Evolutionary conservation across 1,284 basidiomycete species (phyloP).

Genomic region (Malassezia cuniculi): DNA sequence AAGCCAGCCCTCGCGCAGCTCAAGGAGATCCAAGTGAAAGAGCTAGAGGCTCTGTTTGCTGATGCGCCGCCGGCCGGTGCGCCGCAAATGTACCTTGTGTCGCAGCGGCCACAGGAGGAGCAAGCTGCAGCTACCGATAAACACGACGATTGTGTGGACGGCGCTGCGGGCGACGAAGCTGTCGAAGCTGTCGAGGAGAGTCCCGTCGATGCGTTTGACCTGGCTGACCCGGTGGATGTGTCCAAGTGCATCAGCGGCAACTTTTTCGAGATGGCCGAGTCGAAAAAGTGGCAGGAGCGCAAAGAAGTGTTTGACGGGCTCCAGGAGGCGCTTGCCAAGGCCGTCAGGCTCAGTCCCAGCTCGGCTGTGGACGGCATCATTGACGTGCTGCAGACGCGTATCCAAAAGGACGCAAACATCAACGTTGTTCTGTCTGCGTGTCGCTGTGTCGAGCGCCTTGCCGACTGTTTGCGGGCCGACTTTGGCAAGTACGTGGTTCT

Average conservation of each 20-base stretch:
- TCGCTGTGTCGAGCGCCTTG: slow-evolving; percentile 70
- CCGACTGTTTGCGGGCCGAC: slow-evolving; percentile 58
- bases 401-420: slow-evolving; percentile 84
- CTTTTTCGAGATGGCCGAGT: slow-evolving; percentile 55
- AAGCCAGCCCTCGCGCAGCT: slow-evolving; percentile 77
- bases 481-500: slow-evolving; percentile 66
- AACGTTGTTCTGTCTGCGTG: slow-evolving; percentile 86
- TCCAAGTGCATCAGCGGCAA: slow-evolving; percentile 54
- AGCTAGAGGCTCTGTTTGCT: slow-evolving; percentile 81
- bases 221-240: slow-evolving; percentile 74
- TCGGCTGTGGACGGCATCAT: slow-evolving; percentile 59
- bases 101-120: slow-evolving; percentile 50
- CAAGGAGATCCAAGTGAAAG: slow-evolving; percentile 96
- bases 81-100: slow-evolving; percentile 66
- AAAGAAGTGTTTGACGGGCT: slow-evolving; percentile 73
- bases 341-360: slow-evolving; percentile 62
- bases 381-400: slow-evolving; percentile 64
- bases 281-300: slow-evolving; percentile 96
- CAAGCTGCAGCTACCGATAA: slow-evolving; percentile 15
- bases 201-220: slow-evolving; percentile 61
- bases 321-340: slow-evolving; percentile 57
- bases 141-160: slow-evolving; percentile 7
- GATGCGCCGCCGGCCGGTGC: slow-evolving; percentile 66
- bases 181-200: too few species aligned
- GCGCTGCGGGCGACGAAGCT: slow-evolving; percentile 7